These are phyloP conservation scores for Lanmaoa rubissima DNA, from an alignment of 768 basidiomycete species.

Conservation along the genomic window DNA sequence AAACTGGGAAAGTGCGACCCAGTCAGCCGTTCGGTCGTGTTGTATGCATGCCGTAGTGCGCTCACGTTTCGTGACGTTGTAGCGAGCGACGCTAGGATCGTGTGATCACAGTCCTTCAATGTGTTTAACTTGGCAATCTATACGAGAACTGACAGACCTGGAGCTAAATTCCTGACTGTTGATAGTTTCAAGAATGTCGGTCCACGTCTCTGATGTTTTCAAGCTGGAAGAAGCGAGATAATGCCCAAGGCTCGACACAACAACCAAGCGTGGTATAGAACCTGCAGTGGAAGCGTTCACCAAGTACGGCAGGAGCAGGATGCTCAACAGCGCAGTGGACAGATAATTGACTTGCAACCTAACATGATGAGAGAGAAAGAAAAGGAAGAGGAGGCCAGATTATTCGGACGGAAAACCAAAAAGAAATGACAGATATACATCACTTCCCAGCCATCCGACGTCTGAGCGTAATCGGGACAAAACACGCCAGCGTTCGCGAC, in stretches of 20 bases:
- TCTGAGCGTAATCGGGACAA: conserved; percentile 18
- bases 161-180: conserved; percentile 22
- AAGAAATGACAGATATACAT: conserved; percentile 27
- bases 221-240: conserved; percentile 12
- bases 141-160: conserved; percentile 5
- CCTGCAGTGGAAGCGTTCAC: conserved; percentile 15
- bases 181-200: conserved; percentile 22
- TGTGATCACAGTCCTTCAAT: background rate
- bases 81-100: conserved; percentile 14
- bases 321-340: conserved; percentile 30
- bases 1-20: conserved; percentile 11
- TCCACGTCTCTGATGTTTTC: conserved; percentile 6
- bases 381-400: background rate
- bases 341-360: conserved; percentile 37
- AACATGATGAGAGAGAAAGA: background rate
- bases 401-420: background rate
- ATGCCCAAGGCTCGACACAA: conserved; percentile 31
- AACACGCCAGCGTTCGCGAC: conserved; percentile 31
- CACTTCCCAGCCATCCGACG: conserved; percentile 47
- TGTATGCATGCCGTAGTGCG: background rate
- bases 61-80: conserved; percentile 26
- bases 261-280: conserved; percentile 20
- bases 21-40: background rate
- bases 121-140: background rate
- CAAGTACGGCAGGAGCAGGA: conserved; percentile 33